Percentiles rank a stretch among this genome's conserved stretches.
Evolutionary conservation across 768 basidiomycete genomes (phyloP).

Genomic region (Russula sp.): DNA sequence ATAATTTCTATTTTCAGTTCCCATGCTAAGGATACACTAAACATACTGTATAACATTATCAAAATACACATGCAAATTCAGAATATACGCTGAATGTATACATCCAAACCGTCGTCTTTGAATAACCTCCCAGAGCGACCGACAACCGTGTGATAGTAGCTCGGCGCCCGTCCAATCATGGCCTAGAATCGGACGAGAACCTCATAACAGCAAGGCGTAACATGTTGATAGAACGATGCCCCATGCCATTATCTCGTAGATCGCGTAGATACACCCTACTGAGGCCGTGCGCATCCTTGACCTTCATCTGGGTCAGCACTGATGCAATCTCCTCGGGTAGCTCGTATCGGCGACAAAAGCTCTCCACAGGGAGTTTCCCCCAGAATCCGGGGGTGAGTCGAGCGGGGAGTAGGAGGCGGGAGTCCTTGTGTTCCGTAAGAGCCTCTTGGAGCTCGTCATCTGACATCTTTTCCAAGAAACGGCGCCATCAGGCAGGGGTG

Average conservation of each 20-base stretch:
- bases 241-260: constrained; percentile 7
- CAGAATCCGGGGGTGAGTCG: constrained; percentile 17
- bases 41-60: constrained; percentile 14
- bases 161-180: not conserved
- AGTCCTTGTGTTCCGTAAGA: constrained; percentile 8
- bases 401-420: constrained; percentile 22
- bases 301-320: constrained; percentile 11
- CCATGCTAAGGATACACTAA: constrained; percentile 14
- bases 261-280: constrained; percentile 19
- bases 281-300: constrained; percentile 19
- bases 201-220: constrained; percentile 17
- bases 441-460: constrained; percentile 19
- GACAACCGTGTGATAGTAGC: not conserved
- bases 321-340: constrained; percentile 15
- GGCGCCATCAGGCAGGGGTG: not conserved
- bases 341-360: constrained; percentile 20
- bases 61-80: not conserved
- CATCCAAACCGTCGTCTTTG: not conserved
- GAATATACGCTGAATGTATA: not conserved
- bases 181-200: constrained; percentile 23
- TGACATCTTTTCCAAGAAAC: constrained; percentile 14
- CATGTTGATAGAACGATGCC: constrained; percentile 17
- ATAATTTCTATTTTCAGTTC: not conserved
- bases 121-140: not conserved
- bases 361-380: constrained; percentile 11